These are phyloP conservation scores for Pyrus betulifolia DNA, from an alignment of 306 rosid genomes.

Conservation along the genomic window DNA sequence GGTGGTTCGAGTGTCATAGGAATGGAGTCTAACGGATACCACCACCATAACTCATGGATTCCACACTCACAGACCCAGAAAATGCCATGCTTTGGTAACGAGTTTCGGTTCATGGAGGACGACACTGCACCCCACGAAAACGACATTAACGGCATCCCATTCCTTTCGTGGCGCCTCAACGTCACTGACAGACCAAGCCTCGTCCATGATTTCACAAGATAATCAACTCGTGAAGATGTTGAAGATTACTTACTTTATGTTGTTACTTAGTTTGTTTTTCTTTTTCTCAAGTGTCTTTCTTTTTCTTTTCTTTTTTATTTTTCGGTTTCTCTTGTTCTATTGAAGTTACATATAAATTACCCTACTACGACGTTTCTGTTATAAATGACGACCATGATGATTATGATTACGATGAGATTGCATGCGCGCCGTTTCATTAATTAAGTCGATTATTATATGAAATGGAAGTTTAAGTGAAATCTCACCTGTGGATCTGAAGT, in stretches of 20 bases:
- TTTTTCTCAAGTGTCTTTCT: neutral
- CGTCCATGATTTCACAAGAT: slow-evolving; percentile 89
- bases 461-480: neutral
- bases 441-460: neutral
- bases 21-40: slow-evolving; percentile 29
- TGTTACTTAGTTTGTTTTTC: neutral
- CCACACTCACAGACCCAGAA: slow-evolving; percentile 46
- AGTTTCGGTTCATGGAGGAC: slow-evolving; percentile 50
- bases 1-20: neutral
- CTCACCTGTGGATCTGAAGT: neutral
- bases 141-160: slow-evolving; percentile 44
- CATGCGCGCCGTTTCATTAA: neutral
- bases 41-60: slow-evolving; percentile 44
- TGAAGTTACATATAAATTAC: slow-evolving; percentile 27
- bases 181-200: slow-evolving; percentile 79
- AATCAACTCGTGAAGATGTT: slow-evolving; percentile 8
- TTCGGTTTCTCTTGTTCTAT: neutral
- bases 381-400: slow-evolving; percentile 13
- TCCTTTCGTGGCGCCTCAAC: slow-evolving; percentile 89
- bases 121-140: slow-evolving; percentile 17
- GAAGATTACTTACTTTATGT: neutral
- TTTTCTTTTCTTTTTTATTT: neutral
- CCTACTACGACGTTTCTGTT: slow-evolving; percentile 18
- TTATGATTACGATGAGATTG: neutral
- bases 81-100: slow-evolving; percentile 46